These are phyloP conservation scores for Pelargonium australe DNA, from an alignment of 441 rosid genomes.

Conservation along the genomic window DNA sequence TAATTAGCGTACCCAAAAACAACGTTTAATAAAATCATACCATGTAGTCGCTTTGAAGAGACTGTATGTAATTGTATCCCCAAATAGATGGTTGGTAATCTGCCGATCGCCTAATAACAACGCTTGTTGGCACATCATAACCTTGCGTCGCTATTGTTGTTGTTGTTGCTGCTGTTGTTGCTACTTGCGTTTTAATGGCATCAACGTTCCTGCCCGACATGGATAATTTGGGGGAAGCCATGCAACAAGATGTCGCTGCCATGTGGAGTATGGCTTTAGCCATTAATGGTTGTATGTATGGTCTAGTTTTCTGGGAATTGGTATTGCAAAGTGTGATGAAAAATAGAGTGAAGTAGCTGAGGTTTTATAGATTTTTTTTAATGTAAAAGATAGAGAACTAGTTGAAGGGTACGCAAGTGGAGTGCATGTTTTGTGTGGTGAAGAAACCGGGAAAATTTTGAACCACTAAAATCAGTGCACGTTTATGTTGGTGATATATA, in stretches of 20 bases:
- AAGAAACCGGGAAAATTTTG: slow-evolving; percentile 3
- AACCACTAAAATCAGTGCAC: no score
- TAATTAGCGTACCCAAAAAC: no score
- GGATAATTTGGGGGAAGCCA: slow-evolving; percentile 42
- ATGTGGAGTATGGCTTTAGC: slow-evolving; percentile 18
- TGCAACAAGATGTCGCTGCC: slow-evolving; percentile 51
- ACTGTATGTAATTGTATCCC: no score
- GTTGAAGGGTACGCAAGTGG: background rate
- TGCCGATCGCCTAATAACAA: no score
- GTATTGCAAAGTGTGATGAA: background rate
- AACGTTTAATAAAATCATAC: no score
- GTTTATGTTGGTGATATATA: no score
- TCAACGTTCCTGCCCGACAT: slow-evolving; percentile 23
- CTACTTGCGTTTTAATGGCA: slow-evolving; percentile 19
- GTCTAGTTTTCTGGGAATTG: background rate
- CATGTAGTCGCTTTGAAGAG: no score
- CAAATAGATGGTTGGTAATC: no score
- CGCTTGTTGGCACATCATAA: no score
- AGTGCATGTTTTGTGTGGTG: slow-evolving; percentile 20
- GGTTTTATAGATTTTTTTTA: slow-evolving; percentile 7
- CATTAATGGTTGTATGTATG: no score
- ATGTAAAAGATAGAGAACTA: slow-evolving; percentile 36
- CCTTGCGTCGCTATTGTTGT: no score
- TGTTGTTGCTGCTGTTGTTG: background rate
- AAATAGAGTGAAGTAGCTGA: background rate